phyloP scores from a whole-genome alignment of 495 filamentous ascomycete genomes.

The Podospora australis region DNA sequence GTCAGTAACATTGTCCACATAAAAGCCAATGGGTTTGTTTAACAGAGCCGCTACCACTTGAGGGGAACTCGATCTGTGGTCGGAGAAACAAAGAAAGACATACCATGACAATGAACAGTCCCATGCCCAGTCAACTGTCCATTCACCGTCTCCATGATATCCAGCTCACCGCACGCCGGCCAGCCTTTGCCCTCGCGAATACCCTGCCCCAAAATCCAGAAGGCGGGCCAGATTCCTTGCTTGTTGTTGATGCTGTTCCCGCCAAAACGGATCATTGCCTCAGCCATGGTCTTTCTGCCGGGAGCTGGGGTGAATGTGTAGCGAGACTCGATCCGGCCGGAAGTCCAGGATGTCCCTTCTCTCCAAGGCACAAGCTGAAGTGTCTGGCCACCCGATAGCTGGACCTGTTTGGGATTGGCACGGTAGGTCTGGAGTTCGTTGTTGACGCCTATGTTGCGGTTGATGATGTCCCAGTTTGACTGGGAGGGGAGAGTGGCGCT shows the following conservation, averaged over 20 bases:
- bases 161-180: constrained; percentile 47
- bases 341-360: constrained; percentile 37
- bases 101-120: constrained; percentile 40
- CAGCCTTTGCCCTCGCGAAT: constrained; percentile 35
- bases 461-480: constrained; percentile 39
- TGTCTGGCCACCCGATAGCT: constrained; percentile 36
- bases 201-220: constrained; percentile 45
- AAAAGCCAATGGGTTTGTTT: no score
- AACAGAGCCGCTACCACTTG: no score
- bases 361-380: constrained; percentile 41
- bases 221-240: constrained; percentile 49
- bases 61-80: background rate
- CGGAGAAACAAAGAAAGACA: background rate
- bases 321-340: constrained; percentile 41
- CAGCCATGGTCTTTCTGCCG: constrained; percentile 33
- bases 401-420: constrained; percentile 29
- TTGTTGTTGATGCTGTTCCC: constrained; percentile 27
- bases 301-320: constrained; percentile 37
- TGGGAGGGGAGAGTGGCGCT: constrained; percentile 24
- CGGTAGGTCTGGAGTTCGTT: constrained; percentile 40
- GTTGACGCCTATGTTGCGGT: constrained; percentile 33
- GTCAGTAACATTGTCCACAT: background rate
- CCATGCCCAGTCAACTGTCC: constrained; percentile 38
- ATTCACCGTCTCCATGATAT: constrained; percentile 45
- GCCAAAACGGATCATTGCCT: constrained; percentile 41